These are phyloP conservation scores for Zopfia rhizophila DNA, from an alignment of 2,329 filamentous ascomycete species.

Conservation along the genomic window DNA sequence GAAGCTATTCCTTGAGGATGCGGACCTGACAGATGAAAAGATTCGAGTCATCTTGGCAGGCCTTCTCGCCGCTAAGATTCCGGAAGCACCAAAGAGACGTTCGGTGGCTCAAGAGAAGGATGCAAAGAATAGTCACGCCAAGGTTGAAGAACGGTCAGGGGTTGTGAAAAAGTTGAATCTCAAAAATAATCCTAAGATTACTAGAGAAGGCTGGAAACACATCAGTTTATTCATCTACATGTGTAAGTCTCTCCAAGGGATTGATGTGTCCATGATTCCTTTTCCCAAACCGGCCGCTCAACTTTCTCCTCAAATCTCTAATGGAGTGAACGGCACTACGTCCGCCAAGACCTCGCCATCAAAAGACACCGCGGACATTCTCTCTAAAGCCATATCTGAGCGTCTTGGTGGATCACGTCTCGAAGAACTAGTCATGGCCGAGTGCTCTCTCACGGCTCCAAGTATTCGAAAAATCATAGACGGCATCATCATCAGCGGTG, in stretches of 20 bases:
- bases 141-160: slow-evolving; percentile 67
- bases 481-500: slow-evolving; percentile 79
- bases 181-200: slow-evolving; percentile 88
- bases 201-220: slow-evolving; percentile 88
- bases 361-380: slow-evolving; percentile 70
- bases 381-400: slow-evolving; percentile 80
- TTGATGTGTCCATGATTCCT: slow-evolving; percentile 86
- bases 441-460: slow-evolving; percentile 76
- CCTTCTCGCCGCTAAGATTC: slow-evolving; percentile 79
- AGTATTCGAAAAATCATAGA: slow-evolving; percentile 83
- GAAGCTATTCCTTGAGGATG: slow-evolving; percentile 86
- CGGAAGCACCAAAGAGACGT: slow-evolving; percentile 63
- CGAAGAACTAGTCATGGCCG: slow-evolving; percentile 84
- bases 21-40: slow-evolving; percentile 86
- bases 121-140: slow-evolving; percentile 28
- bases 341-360: slow-evolving; percentile 25
- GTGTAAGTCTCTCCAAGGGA: slow-evolving; percentile 83
- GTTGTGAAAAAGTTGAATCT: slow-evolving; percentile 87
- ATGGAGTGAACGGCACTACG: too few species aligned
- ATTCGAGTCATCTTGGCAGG: slow-evolving; percentile 87
- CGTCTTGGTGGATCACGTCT: slow-evolving; percentile 79
- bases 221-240: slow-evolving; percentile 90
- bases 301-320: slow-evolving; percentile 25
- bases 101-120: slow-evolving; percentile 29
- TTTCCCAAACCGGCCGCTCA: slow-evolving; percentile 60